Conservation (phyloP, 2,329 filamentous ascomycete species). For the Pyrenochaeta sp. region DNA sequence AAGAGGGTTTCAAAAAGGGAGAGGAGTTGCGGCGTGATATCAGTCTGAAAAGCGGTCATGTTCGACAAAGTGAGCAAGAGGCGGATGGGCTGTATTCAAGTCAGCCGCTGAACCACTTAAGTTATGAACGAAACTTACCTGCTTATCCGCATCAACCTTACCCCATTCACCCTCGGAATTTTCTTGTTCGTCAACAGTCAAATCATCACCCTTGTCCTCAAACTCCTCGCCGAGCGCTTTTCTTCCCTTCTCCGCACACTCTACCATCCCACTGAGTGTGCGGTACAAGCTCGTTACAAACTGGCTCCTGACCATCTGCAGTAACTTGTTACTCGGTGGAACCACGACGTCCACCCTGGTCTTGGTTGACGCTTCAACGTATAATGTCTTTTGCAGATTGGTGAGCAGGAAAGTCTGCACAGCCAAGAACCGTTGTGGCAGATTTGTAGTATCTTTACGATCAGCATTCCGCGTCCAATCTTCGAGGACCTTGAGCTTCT, state of each 20-base stretch:
- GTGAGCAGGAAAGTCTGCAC: slow-evolving; percentile 84
- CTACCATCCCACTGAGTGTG: slow-evolving; percentile 92
- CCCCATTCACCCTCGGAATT: slow-evolving; percentile 37
- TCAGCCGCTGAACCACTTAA: slow-evolving; percentile 14
- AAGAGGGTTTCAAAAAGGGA: slow-evolving; percentile 93
- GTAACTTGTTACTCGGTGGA: slow-evolving; percentile 83
- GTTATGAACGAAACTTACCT: slow-evolving; percentile 29
- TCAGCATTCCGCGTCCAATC: slow-evolving; percentile 90
- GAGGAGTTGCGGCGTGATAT: slow-evolving; percentile 88
- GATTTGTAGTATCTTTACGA: slow-evolving; percentile 84
- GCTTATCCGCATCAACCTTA: slow-evolving; percentile 46
- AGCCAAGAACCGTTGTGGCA: slow-evolving; percentile 85
- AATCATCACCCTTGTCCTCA: slow-evolving; percentile 61
- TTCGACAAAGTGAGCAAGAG: slow-evolving; percentile 96
- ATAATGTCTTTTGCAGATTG: slow-evolving; percentile 95
- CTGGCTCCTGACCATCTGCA: slow-evolving; percentile 89
- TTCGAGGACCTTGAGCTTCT: slow-evolving; percentile 90
- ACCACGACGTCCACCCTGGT: slow-evolving; percentile 82
- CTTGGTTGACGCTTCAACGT: slow-evolving; percentile 85
- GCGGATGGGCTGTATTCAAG: slow-evolving; percentile 74
- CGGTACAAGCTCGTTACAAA: slow-evolving; percentile 96
- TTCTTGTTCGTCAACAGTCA: slow-evolving; percentile 49
- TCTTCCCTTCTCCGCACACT: slow-evolving; percentile 84
- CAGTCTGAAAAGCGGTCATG: slow-evolving; percentile 80
- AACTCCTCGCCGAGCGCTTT: slow-evolving; percentile 67